These are phyloP conservation scores for Gaertneriomyces semiglobifer DNA, from an alignment of 192 early-diverging fungal species.

Conservation along the genomic window DNA sequence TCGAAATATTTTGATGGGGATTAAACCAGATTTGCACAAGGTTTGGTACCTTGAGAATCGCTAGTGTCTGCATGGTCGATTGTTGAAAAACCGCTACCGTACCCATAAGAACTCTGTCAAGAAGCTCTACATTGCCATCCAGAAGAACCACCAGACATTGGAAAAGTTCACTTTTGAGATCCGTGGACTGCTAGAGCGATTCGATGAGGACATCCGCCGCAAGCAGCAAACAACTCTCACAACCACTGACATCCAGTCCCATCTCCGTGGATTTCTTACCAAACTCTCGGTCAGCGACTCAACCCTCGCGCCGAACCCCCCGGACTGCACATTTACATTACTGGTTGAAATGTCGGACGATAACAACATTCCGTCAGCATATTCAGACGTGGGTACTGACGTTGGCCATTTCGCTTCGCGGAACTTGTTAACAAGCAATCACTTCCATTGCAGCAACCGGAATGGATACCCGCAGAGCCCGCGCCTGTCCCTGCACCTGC, in stretches of 20 bases:
- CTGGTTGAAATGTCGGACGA: slow-evolving; percentile 33
- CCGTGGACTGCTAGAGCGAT: slow-evolving; percentile 19
- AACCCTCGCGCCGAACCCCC: slow-evolving; percentile 16
- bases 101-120: slow-evolving; percentile 22
- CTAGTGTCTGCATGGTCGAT: neutral
- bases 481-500: slow-evolving; percentile 10
- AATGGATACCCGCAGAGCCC: slow-evolving; percentile 33
- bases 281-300: slow-evolving; percentile 27
- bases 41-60: slow-evolving; percentile 6
- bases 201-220: slow-evolving; percentile 13
- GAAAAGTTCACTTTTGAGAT: slow-evolving; percentile 44
- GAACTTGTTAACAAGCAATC: neutral
- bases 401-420: neutral
- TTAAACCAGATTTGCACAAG: slow-evolving; percentile 36
- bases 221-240: slow-evolving; percentile 29
- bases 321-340: slow-evolving; percentile 32
- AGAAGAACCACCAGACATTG: slow-evolving; percentile 22
- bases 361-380: slow-evolving; percentile 14
- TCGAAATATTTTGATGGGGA: slow-evolving; percentile 31
- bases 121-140: slow-evolving; percentile 35
- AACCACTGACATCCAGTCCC: slow-evolving; percentile 23
- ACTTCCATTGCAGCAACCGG: slow-evolving; percentile 3
- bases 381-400: neutral
- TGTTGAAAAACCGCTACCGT: neutral
- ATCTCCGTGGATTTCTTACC: slow-evolving; percentile 31